phyloP scores from a whole-genome alignment of 805 yeast species.

The Spencermartinsiella europaea region DNA sequence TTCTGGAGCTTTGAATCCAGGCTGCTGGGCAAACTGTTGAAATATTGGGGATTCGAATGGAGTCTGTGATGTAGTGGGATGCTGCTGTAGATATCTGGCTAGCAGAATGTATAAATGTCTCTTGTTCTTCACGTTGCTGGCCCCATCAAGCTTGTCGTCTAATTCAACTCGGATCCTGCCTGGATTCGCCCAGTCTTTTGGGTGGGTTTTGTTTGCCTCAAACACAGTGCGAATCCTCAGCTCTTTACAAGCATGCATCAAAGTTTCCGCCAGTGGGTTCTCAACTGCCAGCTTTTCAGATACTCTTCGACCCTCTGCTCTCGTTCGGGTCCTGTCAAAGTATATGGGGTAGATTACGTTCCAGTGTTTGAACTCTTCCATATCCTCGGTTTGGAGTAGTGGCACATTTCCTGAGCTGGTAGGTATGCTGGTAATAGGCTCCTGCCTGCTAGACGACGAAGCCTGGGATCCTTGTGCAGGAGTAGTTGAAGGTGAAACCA shows the following conservation, averaged over 20 bases:
- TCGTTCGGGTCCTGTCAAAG: conserved; percentile 74
- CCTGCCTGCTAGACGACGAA: conserved; percentile 8
- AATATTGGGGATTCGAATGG: conserved; percentile 45
- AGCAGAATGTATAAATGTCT: conserved; percentile 60
- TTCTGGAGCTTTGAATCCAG: conserved; percentile 23
- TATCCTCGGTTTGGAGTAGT: conserved; percentile 29
- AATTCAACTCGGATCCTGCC: conserved; percentile 84
- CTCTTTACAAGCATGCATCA: conserved; percentile 61
- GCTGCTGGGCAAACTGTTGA: conserved; percentile 16
- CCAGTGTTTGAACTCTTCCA: conserved; percentile 56
- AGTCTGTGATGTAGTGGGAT: conserved; percentile 65
- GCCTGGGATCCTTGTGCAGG: conserved; percentile 14
- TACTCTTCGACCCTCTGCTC: conserved; percentile 80
- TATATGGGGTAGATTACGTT: conserved; percentile 87
- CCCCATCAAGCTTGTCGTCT: conserved; percentile 45
- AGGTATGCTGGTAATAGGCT: conserved; percentile 2
- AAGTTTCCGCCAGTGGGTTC: conserved; percentile 81
- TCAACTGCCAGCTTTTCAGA: conserved; percentile 61
- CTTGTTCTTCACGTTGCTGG: conserved; percentile 42
- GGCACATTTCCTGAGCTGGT: conserved; percentile 2
- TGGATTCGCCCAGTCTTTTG: conserved; percentile 95
- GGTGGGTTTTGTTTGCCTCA: conserved; percentile 77
- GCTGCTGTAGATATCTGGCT: conserved; percentile 52
- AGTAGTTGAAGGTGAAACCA: neutral
- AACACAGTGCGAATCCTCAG: conserved; percentile 32